Evolutionary conservation across 2,329 filamentous ascomycete genomes (phyloP), one percentile per base, ranked within the genome.

Genomic region (Fusarium equiseti): DNA sequence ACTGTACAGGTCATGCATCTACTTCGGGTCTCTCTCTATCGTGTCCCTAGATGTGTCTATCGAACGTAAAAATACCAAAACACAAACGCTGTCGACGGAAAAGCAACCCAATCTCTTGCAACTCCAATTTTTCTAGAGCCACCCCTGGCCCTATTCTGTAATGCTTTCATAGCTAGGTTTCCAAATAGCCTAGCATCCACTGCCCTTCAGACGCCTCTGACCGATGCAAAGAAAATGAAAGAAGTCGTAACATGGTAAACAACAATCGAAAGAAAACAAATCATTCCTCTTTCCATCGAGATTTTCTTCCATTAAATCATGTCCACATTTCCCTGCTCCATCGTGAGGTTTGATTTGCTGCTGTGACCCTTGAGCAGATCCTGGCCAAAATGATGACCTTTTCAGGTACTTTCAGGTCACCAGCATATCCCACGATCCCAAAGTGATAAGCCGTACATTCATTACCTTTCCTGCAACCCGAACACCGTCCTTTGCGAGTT

Each of bases 1-100:
- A 64, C 63, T 75, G 65, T 74, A 75, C 73, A 74, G 22, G 32
- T 13, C 35, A 57, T 56, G 43, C 53, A 42, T 60, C 52, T 67
- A 59, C 65, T 50, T 43, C 50, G 66, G 57, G 63, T 58, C 54
- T 61, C 59, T 45, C 70, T 74, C 68, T 71, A 71, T 59, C 48
- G 20, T 42, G 18, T 54, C 44, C 51, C 38, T 46, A 20, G 20
- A 58, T 60, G 57, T 57, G 59, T 68, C 68, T 71, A 71, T 71
- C 63, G 27, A 68, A 53, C 27, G 9, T 62, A 24, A 49, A 60
- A 66, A 49, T 51, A 46, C 44, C 53, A 70, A 26, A 71, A 68
- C 52, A 26, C 46, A 45, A 65, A 57, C 55, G 63, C 51, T 71
- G 46, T 58, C 48, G 45, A 65, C 49, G 45, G 31, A 59, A 50